Conservation (phyloP, 805 yeast species). For the Torulaspora gathmanii region DNA sequence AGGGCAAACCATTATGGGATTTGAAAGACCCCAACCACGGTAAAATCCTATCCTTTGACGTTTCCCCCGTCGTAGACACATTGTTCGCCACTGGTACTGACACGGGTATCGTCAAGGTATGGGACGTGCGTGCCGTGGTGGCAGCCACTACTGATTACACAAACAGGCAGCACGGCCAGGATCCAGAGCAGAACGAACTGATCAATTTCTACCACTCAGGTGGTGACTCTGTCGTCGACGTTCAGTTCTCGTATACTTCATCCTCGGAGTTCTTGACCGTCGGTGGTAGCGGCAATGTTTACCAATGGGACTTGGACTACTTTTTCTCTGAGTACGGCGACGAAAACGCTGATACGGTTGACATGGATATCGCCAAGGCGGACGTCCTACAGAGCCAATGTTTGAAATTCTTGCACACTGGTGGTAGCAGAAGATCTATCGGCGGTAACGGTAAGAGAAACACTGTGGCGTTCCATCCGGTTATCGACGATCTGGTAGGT, state of each 20-base stretch:
- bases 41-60: constrained; percentile 28
- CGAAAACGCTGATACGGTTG: constrained; percentile 41
- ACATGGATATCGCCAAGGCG: constrained; percentile 43
- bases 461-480: constrained; percentile 31
- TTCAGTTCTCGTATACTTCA: constrained; percentile 29
- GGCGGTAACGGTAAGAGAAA: constrained; percentile 21
- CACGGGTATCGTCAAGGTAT: constrained; percentile 33
- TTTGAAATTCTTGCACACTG: constrained; percentile 30
- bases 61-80: constrained; percentile 28
- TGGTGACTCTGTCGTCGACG: constrained; percentile 33
- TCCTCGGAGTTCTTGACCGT: constrained; percentile 33
- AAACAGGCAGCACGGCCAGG: constrained; percentile 29
- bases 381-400: constrained; percentile 30
- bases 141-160: constrained; percentile 26
- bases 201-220: constrained; percentile 30
- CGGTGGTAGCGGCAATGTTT: constrained; percentile 33
- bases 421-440: constrained; percentile 29
- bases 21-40: constrained; percentile 30
- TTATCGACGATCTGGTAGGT: constrained; percentile 27
- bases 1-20: constrained; percentile 25
- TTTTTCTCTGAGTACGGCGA: constrained; percentile 43
- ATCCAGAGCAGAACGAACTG: constrained; percentile 28
- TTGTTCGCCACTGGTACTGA: constrained; percentile 33
- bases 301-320: constrained; percentile 38
- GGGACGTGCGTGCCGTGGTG: constrained; percentile 35